Evolutionary conservation across 2,329 filamentous ascomycete genomes (phyloP), one percentile per base, ranked within the genome.

Genomic region (Cadophora luteo-olivacea): DNA sequence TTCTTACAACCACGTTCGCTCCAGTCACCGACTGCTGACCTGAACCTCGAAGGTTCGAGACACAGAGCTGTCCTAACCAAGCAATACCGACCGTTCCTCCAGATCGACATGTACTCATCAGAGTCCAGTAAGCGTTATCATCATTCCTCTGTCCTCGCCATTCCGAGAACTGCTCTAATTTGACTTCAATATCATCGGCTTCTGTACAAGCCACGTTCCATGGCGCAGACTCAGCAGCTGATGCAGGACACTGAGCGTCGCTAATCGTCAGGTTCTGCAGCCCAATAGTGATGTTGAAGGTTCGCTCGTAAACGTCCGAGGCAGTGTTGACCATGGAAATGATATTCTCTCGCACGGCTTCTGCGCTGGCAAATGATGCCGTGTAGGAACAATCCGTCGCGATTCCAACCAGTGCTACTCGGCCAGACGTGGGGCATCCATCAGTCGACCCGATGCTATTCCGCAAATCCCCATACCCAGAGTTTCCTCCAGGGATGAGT

Each of bases 351-450:
- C 89, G 86, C 24, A 91, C 85, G 19, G 86, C 83, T 58, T 87
- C 83, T 61, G 85, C 85, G 32, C 84, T 85, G 68, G 89, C 85
- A 78, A 97, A 96, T 2, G 85, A 84, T 3, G 82, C 83, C 54
- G 89, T 93, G 78, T 97, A 97, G 9, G 88, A 91, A 83, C 95
- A 98, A 79, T 98, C 95, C 0, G 93, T 94, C 9, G 93, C 94
- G 41, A 97, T 89, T 29, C 95, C 95, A 29, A 98, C 87, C 54
- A 97, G 84, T 0, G 95, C 95, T 14, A 98, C 92, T 79, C 92
- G 95, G 73, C 92, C 88, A 7, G 92, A 94, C 0, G 85, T 89
- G 6, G 95, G 94, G 78, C 95, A 98, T 55, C 95, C 95, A 16
- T 81, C 78, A 0, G 91, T 91, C 69, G 87, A 90, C 49, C 94